These are phyloP conservation scores for Aspergillus tanneri DNA, from an alignment of 2,329 filamentous ascomycete genomes.

Conservation along the genomic window DNA sequence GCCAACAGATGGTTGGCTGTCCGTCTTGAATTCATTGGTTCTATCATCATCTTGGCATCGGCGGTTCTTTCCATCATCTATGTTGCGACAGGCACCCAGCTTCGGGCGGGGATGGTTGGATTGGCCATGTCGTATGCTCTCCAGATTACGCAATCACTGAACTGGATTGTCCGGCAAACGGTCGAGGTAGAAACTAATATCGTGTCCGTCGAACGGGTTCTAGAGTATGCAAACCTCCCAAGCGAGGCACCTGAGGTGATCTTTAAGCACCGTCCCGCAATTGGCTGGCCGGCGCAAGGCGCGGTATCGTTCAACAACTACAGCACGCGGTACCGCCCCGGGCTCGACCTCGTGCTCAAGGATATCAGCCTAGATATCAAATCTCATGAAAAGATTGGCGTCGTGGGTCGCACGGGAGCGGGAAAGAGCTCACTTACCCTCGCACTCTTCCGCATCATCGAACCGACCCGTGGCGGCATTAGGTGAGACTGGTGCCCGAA, in stretches of 20 bases:
- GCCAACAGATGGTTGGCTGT: constrained; percentile 93
- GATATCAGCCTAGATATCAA: constrained; percentile 91
- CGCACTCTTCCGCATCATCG: constrained; percentile 92
- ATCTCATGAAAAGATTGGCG: constrained; percentile 95
- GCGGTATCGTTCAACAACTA: constrained; percentile 89
- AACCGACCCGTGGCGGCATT: constrained; percentile 77
- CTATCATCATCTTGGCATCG: constrained; percentile 83
- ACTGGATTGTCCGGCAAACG: constrained; percentile 98
- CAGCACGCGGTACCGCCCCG: constrained; percentile 87
- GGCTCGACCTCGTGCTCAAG: constrained; percentile 87
- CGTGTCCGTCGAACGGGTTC: constrained; percentile 93
- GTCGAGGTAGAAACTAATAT: constrained; percentile 99
- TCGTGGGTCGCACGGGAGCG: constrained; percentile 92
- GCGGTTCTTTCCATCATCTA: constrained; percentile 80
- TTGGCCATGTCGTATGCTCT: constrained; percentile 95
- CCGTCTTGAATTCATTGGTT: constrained; percentile 91
- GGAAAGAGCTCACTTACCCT: constrained; percentile 94
- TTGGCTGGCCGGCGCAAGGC: constrained; percentile 87
- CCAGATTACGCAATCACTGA: constrained; percentile 94
- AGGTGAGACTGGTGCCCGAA: constrained; percentile 34
- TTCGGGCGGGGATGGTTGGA: constrained; percentile 77
- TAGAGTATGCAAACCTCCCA: constrained; percentile 89
- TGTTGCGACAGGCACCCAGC: constrained; percentile 64
- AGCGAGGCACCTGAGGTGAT: constrained; percentile 95
- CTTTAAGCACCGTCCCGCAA: constrained; percentile 78